Evolutionary conservation across 768 basidiomycete genomes (phyloP).

Genomic region (Lentinula guzmanii): DNA sequence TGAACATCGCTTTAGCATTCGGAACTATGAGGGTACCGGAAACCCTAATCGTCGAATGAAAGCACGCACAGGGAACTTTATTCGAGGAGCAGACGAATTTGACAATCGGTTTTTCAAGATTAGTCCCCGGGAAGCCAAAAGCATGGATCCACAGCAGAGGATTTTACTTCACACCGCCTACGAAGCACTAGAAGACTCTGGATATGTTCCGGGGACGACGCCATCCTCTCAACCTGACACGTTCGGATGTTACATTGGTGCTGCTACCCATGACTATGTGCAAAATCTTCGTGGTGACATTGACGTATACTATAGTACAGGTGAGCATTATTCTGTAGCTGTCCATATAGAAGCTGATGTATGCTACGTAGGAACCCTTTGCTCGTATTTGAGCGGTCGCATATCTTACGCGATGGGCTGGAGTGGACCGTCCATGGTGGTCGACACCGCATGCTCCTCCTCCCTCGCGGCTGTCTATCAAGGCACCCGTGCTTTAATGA

Average conservation of each 20-base stretch:
- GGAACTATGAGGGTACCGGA: constrained; percentile 27
- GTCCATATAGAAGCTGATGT: neutral
- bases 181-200: constrained; percentile 64
- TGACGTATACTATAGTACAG: constrained; percentile 68
- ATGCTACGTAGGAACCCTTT: constrained; percentile 47
- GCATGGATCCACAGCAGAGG: constrained; percentile 76
- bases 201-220: constrained; percentile 59
- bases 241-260: constrained; percentile 66
- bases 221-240: constrained; percentile 42
- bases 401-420: constrained; percentile 65
- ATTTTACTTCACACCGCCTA: constrained; percentile 61
- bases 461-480: constrained; percentile 64
- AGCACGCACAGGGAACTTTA: constrained; percentile 58
- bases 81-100: constrained; percentile 50
- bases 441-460: constrained; percentile 75
- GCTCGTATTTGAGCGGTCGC: constrained; percentile 64
- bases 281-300: constrained; percentile 58
- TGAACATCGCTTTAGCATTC: constrained; percentile 44
- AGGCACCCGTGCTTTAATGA: constrained; percentile 58
- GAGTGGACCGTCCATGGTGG: constrained; percentile 63
- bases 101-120: constrained; percentile 70
- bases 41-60: constrained; percentile 37
- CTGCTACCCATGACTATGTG: constrained; percentile 62
- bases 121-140: constrained; percentile 66
- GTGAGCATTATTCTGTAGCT: too few species aligned